Conservation (phyloP, 192 early-diverging fungal species). For the Irineochytrium annulatum region DNA sequence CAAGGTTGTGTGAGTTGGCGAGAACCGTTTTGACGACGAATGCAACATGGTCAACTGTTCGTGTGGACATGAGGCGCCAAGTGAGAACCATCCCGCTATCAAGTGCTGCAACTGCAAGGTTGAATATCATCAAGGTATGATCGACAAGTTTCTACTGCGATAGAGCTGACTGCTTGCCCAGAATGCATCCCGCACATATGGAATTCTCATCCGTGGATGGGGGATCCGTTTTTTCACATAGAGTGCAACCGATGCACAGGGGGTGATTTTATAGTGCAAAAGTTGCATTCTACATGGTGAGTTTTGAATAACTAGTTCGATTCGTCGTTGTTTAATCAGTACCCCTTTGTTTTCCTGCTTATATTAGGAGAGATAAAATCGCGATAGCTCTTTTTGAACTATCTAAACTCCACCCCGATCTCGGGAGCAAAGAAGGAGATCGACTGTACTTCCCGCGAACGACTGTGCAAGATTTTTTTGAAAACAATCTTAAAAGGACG, state of each 20-base stretch:
- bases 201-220: not conserved
- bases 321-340: not conserved
- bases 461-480: not conserved
- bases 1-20: no score
- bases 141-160: no score
- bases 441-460: not conserved
- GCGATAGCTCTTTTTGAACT: not conserved
- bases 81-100: no score
- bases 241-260: not conserved
- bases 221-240: slow-evolving; percentile 2
- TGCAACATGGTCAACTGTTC: no score
- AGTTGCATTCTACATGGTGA: not conserved
- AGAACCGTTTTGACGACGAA: no score
- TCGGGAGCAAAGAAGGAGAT: not conserved
- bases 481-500: not conserved
- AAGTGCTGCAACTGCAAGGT: no score
- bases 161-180: no score
- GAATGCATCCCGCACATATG: slow-evolving; percentile 2
- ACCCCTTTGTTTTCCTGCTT: not conserved
- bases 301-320: not conserved
- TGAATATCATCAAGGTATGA: no score
- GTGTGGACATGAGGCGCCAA: no score
- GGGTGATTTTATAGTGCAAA: not conserved
- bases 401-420: not conserved
- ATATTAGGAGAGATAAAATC: slow-evolving; percentile 3